Evolutionary conservation across 768 basidiomycete species (phyloP), one percentile per base, ranked within the genome.

Genomic region (Leccinum pellstonianum): DNA sequence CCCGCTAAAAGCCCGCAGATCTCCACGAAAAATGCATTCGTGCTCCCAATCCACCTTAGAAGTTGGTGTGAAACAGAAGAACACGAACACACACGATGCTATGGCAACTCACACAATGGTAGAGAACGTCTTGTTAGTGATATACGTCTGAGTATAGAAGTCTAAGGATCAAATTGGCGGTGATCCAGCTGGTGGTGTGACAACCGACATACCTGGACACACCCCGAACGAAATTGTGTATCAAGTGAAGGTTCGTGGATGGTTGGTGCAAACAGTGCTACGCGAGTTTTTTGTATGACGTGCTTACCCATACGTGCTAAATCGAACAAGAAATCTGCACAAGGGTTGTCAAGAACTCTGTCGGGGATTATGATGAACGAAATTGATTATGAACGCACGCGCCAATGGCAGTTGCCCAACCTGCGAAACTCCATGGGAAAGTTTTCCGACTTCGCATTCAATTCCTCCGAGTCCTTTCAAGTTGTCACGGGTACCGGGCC

Each of bases 11-110:
- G 68, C 1, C 82, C 81, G 43, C 74, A 72, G 1, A 78, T 73
- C 37, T 83, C 68, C 19, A 79, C 70, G 11, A 84, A 68, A 55
- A 81, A 77, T 10, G 82, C 67, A 52, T 85, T 81, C 10, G 76
- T 69, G 31, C 82, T 80, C 9, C 83, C 83, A 31, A 85, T 77
- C 75, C 74, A 79, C 33, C 74, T 77, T 49, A 35, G 54, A 35
- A 38, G 17, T 7, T 12, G 29, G 27, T 33, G 21, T 62, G 33
- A 58, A 62, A 27, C 3, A n/a, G 27, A 15, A 9, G 7, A 57
- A 27, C n/a, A 29, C 7, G 29, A 58, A 33, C 25, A 10, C 25
- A 10, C 41, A 17, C 15, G 7, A 41, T 41, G 17, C 38, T 10
- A 29, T 7, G 49, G 19, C n/a, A 56, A 57, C 78, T 61, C 55